Percentiles rank a stretch among this genome's conserved stretches.
phyloP scores from a whole-genome alignment of 2,329 filamentous ascomycete genomes.

The Talaromyces atroroseus region DNA sequence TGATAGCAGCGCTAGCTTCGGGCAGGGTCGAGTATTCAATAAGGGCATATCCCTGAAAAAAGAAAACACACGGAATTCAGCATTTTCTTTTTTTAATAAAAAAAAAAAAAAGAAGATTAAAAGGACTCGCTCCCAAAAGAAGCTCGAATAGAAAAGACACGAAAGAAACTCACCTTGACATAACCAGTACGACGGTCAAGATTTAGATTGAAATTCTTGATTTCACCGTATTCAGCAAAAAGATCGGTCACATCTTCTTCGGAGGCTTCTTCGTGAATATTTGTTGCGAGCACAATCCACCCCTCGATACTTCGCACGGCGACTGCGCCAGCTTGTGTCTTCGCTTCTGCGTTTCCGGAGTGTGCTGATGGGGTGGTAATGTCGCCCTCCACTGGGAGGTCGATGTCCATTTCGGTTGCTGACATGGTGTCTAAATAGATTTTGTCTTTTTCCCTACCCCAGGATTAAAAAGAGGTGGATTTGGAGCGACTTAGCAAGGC shows the following conservation, averaged over 20 bases:
- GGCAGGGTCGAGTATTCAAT: constrained; percentile 61
- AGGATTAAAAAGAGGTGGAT: background rate
- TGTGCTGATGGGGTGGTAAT: constrained; percentile 25
- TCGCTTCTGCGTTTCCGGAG: constrained; percentile 33
- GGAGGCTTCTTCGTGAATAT: constrained; percentile 63
- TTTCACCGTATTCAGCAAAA: constrained; percentile 62
- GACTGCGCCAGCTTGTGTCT: constrained; percentile 42
- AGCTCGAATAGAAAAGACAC: background rate
- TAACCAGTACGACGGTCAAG: constrained; percentile 62
- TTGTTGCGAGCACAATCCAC: constrained; percentile 65
- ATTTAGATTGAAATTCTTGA: constrained; percentile 63
- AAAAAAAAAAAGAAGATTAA: no score
- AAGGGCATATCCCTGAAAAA: constrained; percentile 56
- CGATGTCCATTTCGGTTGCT: constrained; percentile 44
- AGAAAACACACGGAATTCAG: background rate
- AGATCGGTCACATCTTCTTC: constrained; percentile 62
- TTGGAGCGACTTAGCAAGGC: background rate
- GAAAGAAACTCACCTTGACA: constrained; percentile 51
- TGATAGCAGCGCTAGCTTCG: constrained; percentile 59
- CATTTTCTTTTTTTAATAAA: background rate
- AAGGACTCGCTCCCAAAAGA: background rate
- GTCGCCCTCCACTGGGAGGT: constrained; percentile 31
- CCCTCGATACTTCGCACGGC: constrained; percentile 64
- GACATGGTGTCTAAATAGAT: constrained; percentile 19
- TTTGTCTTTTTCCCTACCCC: background rate